A percentile compares a stretch with the other conserved stretches of the same genome.
Conservation (phyloP, 768 basidiomycete genomes). For the Suillus subluteus region DNA sequence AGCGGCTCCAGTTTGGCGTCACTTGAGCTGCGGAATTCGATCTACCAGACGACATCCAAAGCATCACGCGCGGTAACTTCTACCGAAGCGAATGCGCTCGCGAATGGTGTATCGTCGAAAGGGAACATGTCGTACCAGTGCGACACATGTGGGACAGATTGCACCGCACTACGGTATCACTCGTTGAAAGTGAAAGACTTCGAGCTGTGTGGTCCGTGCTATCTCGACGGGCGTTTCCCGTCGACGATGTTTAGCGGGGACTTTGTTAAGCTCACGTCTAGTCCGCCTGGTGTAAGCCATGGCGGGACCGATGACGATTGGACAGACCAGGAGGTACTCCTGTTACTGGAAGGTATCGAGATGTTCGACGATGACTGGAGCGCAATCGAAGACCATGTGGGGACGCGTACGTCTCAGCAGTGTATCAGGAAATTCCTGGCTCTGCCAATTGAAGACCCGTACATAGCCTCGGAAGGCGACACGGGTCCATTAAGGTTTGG, state of each 20-base stretch:
- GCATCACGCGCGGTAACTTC: conserved; percentile 71
- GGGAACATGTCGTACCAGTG: conserved; percentile 71
- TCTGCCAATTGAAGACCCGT: conserved; percentile 95
- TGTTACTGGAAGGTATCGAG: conserved; percentile 94
- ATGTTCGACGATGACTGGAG: conserved; percentile 99
- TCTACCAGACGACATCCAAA: conserved; percentile 88
- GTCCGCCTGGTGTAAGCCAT: conserved; percentile 35
- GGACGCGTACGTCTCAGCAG: conserved; percentile 88
- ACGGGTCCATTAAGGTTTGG: conserved; percentile 78
- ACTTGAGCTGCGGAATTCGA: conserved; percentile 84
- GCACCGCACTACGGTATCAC: conserved; percentile 87
- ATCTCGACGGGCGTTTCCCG: conserved; percentile 96
- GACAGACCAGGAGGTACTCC: conserved; percentile 88
- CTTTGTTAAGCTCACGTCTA: conserved; percentile 81
- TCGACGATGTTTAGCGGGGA: conserved; percentile 96
- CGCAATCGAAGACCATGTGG: conserved; percentile 90
- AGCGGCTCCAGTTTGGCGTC: conserved; percentile 55
- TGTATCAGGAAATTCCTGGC: conserved; percentile 96
- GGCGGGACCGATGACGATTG: conserved; percentile 68
- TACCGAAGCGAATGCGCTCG: conserved; percentile 66
- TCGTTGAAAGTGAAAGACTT: conserved; percentile 91
- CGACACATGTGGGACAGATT: conserved; percentile 95
- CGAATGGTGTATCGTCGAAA: conserved; percentile 52
- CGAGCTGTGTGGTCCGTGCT: conserved; percentile 90
- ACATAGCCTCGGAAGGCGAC: conserved; percentile 75